Conservation (phyloP, 169 alveolate genomes). For the Hepatocystis sp. region DNA sequence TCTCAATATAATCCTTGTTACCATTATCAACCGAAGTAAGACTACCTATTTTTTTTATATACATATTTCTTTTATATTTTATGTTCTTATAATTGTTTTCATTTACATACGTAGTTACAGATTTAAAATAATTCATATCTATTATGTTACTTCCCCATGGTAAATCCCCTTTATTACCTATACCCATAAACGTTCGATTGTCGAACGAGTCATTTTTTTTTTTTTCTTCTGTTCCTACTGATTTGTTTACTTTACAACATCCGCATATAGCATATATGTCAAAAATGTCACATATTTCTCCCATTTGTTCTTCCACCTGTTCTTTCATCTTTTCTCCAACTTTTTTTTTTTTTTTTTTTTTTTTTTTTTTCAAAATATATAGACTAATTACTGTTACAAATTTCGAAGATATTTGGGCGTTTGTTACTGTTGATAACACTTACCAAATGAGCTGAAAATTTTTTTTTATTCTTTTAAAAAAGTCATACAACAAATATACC, state of each 20-base stretch:
- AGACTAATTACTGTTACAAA: too few species aligned
- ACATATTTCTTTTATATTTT: conserved; percentile 45
- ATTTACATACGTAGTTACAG: conserved; percentile 83
- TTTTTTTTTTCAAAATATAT: neutral
- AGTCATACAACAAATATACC: too few species aligned
- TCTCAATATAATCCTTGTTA: neutral
- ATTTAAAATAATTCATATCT: conserved; percentile 90
- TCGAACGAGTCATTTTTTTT: conserved; percentile 20
- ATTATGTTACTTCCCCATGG: conserved; percentile 93
- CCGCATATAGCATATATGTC: conserved; percentile 73
- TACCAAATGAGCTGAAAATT: too few species aligned
- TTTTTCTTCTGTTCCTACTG: neutral
- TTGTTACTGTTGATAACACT: too few species aligned
- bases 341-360: too few species aligned
- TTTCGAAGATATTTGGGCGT: too few species aligned
- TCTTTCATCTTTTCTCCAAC: neutral
- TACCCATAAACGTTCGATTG: conserved; percentile 78
- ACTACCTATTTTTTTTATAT: conserved; percentile 11
- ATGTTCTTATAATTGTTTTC: conserved; percentile 27
- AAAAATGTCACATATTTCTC: neutral
- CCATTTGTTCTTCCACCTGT: neutral
- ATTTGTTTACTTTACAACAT: conserved; percentile 42
- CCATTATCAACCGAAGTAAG: neutral
- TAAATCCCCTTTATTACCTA: conserved; percentile 89
- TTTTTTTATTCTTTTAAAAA: too few species aligned